These are phyloP conservation scores for Rugonectria rugulosa DNA, from an alignment of 2,329 filamentous ascomycete genomes.

Conservation along the genomic window DNA sequence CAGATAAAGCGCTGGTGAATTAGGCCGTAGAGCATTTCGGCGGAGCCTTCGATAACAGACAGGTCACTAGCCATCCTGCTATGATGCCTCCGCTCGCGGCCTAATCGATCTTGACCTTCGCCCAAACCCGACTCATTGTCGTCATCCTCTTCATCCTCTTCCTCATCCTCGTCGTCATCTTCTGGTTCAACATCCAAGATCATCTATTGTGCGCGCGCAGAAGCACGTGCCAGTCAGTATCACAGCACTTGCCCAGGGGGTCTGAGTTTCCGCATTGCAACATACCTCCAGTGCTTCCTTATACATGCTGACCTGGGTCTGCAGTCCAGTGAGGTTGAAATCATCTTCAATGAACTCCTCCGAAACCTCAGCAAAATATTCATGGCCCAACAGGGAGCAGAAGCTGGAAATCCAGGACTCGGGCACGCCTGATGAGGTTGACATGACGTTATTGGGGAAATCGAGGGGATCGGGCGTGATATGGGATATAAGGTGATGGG, in stretches of 20 bases:
- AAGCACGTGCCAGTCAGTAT: constrained; percentile 13
- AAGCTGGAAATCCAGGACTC: constrained; percentile 99
- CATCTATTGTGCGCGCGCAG: constrained; percentile 65
- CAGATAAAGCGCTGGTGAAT: constrained; percentile 99
- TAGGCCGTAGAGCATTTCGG: constrained; percentile 97
- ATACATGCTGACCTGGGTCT: constrained; percentile 97
- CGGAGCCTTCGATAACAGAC: constrained; percentile 94
- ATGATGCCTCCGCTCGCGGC: constrained; percentile 75
- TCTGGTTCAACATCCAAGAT: constrained; percentile 98
- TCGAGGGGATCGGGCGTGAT: constrained; percentile 4
- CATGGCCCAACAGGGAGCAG: constrained; percentile 92
- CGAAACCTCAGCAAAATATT: constrained; percentile 98
- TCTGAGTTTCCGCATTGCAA: background rate
- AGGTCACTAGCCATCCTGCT: constrained; percentile 90
- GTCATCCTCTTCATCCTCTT: constrained; percentile 79
- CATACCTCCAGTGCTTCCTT: constrained; percentile 91
- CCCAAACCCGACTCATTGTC: constrained; percentile 70
- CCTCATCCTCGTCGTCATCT: constrained; percentile 87
- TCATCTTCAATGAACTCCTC: constrained; percentile 99
- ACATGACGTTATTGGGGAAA: constrained; percentile 53
- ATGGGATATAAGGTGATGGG: background rate
- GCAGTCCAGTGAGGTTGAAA: constrained; percentile 96
- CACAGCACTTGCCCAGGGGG: background rate
- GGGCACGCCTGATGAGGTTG: constrained; percentile 65
- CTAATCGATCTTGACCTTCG: constrained; percentile 65